Evolutionary conservation across 2,329 filamentous ascomycete genomes (phyloP).

Genomic region (Ceratocystis cacaofunesta): DNA sequence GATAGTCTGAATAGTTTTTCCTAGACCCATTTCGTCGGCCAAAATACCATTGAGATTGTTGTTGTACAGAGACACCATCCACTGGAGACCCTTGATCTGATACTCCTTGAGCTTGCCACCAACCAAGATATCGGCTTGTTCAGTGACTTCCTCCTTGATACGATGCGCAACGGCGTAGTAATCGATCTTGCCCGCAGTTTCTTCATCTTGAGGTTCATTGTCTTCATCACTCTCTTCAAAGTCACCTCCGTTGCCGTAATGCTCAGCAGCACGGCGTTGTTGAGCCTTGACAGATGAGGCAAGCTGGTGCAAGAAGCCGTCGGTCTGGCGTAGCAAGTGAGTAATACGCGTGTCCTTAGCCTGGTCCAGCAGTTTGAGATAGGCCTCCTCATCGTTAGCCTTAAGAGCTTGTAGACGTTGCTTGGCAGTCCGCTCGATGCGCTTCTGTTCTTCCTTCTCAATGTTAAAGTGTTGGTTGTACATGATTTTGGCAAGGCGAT

Average conservation of each 20-base stretch:
- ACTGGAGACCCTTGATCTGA: slow-evolving; percentile 94
- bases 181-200: slow-evolving; percentile 70
- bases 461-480: slow-evolving; percentile 82
- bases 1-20: slow-evolving; percentile 98
- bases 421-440: slow-evolving; percentile 92
- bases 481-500: slow-evolving; percentile 85
- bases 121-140: slow-evolving; percentile 72
- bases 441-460: slow-evolving; percentile 98
- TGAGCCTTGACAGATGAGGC: slow-evolving; percentile 89
- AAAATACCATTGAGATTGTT: slow-evolving; percentile 99
- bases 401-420: slow-evolving; percentile 98
- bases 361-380: slow-evolving; percentile 92
- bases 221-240: slow-evolving; percentile 42
- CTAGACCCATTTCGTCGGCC: slow-evolving; percentile 98
- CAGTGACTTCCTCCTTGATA: slow-evolving; percentile 77
- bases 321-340: slow-evolving; percentile 88
- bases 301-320: slow-evolving; percentile 92
- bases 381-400: slow-evolving; percentile 97
- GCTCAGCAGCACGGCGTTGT: slow-evolving; percentile 67
- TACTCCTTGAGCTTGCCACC: slow-evolving; percentile 93
- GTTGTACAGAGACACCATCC: slow-evolving; percentile 99
- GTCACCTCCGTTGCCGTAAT: slow-evolving; percentile 62
- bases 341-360: slow-evolving; percentile 99
- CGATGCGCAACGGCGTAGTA: slow-evolving; percentile 98
- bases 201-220: slow-evolving; percentile 52